Evolutionary conservation across 148 eudicot genomes (phyloP), one percentile per base, ranked within the genome.

Genomic region (Rhododendron griersonianum): DNA sequence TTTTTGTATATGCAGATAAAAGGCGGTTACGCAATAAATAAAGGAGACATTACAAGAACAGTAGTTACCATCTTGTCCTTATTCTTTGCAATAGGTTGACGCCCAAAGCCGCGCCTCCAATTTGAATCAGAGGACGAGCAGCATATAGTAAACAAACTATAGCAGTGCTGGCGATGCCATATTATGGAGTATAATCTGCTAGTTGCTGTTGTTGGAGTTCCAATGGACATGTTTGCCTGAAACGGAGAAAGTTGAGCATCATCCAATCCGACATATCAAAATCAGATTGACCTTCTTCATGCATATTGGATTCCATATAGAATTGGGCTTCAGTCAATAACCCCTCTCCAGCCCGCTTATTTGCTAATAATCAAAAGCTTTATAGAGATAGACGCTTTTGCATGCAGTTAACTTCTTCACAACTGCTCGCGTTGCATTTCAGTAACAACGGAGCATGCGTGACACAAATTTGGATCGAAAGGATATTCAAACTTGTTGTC

Each of bases 61-160:
- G 14, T 13, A 25, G 18, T 69, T 28, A 69, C 75, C 75, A 30
- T 28, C 16, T 69, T 69, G 75, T 69, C 30, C 45, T 81, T 81
- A 63, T 81, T 19, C 28, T n/a, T 25, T 39, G 51, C 44, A 28
- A 4, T 18, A n/a, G 45, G 86, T 65, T 86, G 79, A 35, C 73
- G 85, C 21, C 85, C 86, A 85, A 89, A 87, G 33, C 91, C 86
- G 5, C 82, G 85, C 28, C 79, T 76, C 4, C 78, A 78, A 14
- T 85, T 28, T 33, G 90, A 80, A 85, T 87, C 85, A 16, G 89
- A 86, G 88, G 78, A 74, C 1, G 45, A 74, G 47, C 90, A 86
- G 81, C 25, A 41, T 55, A 55, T 4, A 53, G 45, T 37, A 57
- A 57, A 57, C 47, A 55, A 28, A 81, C 8, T 47, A 57, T 35